Base-by-base conservation (phyloP, 2,329 filamentous ascomycete species). In the Coniochaeta pulveracea region DNA sequence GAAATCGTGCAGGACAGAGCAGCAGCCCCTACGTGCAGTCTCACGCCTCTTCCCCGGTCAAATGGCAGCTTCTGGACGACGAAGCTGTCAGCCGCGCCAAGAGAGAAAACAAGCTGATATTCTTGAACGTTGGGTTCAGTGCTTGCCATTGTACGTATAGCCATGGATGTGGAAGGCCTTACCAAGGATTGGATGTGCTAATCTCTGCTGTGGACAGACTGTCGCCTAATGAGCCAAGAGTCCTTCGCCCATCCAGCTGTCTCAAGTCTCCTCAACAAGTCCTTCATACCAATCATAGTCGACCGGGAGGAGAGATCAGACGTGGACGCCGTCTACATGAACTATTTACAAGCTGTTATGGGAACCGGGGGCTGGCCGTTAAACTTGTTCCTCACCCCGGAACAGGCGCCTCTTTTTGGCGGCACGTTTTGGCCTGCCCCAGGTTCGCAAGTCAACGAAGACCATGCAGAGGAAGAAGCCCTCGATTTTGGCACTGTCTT, bases 251-350 rank as follows among this genome's bases (percentile, higher is more conserved):
- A 93, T 44, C 64, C 73, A 2, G 76, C 85, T 41, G 79, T 94
- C 39, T 86, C 91, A 11, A 61, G 73, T 16, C 67, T 94, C 37
- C 68, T 98, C 22, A 98, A 96, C 61, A 67, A 79, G 39, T 73
- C 76, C 37, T 98, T 96, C 55, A 76, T 98, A 27, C 89, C 91
- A 4, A 77, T 96, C 53, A 82, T 95, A 47, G 74, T 96, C 48
- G 91, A 98, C 56, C 76, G 88, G 39, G 91, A 98, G 57, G 85
- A 94, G 57, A 77, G 89, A 17, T 89, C 89, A 7, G 88, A 96
- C 51, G 76, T 96, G 42, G 91, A 98, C 51, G 78, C 83, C 40
- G 88, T 96, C 43, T 96, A 96, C 56, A 95, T 95, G 85, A 94
- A 94, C 61, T 98, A 94, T 55, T 80, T 94, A 25, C 86, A 95